phyloP scores from a whole-genome alignment of 805 yeast genomes.

The Wickerhamiella lipophila region DNA sequence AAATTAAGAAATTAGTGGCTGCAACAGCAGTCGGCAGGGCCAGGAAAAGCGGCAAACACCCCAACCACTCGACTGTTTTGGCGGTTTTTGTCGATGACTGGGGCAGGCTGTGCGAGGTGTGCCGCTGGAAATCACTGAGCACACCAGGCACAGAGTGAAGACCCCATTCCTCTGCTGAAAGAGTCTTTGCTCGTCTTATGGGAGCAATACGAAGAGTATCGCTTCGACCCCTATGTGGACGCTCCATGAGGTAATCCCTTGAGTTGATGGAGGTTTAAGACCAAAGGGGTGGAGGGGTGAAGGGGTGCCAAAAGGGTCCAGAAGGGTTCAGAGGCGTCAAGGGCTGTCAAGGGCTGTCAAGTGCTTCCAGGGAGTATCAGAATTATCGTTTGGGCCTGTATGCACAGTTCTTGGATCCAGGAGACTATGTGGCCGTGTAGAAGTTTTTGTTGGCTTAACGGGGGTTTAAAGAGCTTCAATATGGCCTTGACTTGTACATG shows the following conservation, averaged over 20 bases:
- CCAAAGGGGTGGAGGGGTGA: too few relatives aligned
- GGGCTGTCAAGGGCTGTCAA: too few relatives aligned
- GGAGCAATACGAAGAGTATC: slow-evolving; percentile 23
- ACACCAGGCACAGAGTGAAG: slow-evolving; percentile 28
- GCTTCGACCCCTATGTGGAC: slow-evolving; percentile 10
- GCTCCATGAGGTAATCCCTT: slow-evolving; percentile 8
- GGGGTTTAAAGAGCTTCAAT: too few relatives aligned
- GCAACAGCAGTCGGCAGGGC: slow-evolving; percentile 25
- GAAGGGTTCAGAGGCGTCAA: too few relatives aligned
- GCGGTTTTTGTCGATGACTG: slow-evolving; percentile 11
- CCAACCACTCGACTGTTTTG: slow-evolving; percentile 14
- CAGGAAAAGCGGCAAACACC: slow-evolving; percentile 25
- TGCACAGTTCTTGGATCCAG: too few relatives aligned
- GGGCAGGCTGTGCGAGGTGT: slow-evolving; percentile 25
- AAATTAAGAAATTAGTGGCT: slow-evolving; percentile 20
- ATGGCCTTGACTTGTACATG: too few relatives aligned
- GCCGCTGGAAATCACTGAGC: slow-evolving; percentile 28
- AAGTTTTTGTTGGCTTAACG: too few relatives aligned
- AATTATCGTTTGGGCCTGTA: too few relatives aligned
- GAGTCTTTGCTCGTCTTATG: slow-evolving; percentile 21
- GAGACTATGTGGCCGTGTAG: too few relatives aligned
- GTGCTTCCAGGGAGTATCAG: too few relatives aligned
- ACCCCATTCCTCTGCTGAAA: slow-evolving; percentile 28
- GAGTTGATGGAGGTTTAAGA: too few relatives aligned
- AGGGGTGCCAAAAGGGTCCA: too few relatives aligned